Conservation (phyloP, 768 basidiomycete genomes). For the Lactarius trivialis region DNA sequence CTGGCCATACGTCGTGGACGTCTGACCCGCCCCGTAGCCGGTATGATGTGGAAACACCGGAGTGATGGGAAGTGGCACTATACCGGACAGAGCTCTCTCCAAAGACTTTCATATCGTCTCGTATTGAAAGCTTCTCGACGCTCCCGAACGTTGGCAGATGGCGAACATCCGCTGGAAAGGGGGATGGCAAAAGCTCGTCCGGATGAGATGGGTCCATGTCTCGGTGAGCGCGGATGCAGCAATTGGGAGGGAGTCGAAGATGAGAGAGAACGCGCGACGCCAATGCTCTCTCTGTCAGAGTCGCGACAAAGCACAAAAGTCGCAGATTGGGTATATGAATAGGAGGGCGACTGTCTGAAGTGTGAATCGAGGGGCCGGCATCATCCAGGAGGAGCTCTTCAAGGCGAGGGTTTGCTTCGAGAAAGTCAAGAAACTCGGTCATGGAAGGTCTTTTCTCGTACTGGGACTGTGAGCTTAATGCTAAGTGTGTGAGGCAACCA, state of each 20-base stretch:
- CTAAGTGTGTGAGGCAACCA: slow-evolving; percentile 21
- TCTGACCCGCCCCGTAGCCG: slow-evolving; percentile 10
- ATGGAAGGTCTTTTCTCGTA: slow-evolving; percentile 22
- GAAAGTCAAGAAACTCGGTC: slow-evolving; percentile 23
- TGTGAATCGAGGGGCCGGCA: slow-evolving; percentile 21
- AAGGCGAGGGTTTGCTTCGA: slow-evolving; percentile 19
- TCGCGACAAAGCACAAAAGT: slow-evolving; percentile 16
- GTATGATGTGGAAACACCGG: slow-evolving; percentile 21
- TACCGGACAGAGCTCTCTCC: slow-evolving; percentile 18
- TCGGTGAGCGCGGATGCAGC: slow-evolving; percentile 18
- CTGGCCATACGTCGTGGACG: slow-evolving; percentile 13
- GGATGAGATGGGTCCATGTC: slow-evolving; percentile 22
- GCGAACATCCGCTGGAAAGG: slow-evolving; percentile 17
- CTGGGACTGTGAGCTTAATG: slow-evolving; percentile 23
- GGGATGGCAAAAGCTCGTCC: slow-evolving; percentile 15
- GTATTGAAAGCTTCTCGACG: slow-evolving; percentile 17
- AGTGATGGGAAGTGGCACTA: slow-evolving; percentile 19
- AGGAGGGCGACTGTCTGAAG: slow-evolving; percentile 8
- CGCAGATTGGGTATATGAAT: slow-evolving; percentile 18
- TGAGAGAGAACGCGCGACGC: slow-evolving; percentile 14
- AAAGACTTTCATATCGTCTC: slow-evolving; percentile 15
- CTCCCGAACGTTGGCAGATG: slow-evolving; percentile 6
- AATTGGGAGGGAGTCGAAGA: slow-evolving; percentile 16
- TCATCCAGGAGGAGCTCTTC: slow-evolving; percentile 23
- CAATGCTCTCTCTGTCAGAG: slow-evolving; percentile 16